Percentiles rank a stretch among this genome's conserved stretches.
phyloP scores from a whole-genome alignment of 495 filamentous ascomycete genomes.

The Penicillium longicatenatum region DNA sequence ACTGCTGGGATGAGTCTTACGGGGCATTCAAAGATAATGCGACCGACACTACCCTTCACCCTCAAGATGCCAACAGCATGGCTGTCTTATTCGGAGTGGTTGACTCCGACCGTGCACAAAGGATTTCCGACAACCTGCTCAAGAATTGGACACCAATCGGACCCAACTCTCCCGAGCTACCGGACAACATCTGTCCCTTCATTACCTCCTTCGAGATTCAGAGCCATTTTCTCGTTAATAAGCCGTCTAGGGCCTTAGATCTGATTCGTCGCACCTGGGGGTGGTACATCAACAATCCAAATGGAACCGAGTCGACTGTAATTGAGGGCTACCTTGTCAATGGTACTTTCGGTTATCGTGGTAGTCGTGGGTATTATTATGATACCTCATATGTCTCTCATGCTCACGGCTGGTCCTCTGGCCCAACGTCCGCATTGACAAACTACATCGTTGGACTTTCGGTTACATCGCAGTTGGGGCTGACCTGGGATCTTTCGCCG shows the following conservation, averaged over 20 bases:
- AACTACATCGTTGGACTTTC: constrained; percentile 57
- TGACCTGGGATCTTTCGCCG: constrained; percentile 54
- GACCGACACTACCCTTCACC: constrained; percentile 45
- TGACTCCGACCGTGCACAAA: constrained; percentile 31
- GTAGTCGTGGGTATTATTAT: constrained; percentile 40
- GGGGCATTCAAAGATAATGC: constrained; percentile 61
- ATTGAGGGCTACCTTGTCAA: constrained; percentile 60
- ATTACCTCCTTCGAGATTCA: constrained; percentile 63
- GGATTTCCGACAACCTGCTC: constrained; percentile 49
- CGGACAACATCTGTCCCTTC: constrained; percentile 62
- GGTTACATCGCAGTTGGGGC: constrained; percentile 47
- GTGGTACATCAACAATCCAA: constrained; percentile 61
- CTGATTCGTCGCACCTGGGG: constrained; percentile 62
- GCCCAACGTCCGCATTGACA: constrained; percentile 58
- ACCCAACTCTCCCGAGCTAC: constrained; percentile 59
- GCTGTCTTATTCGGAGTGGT: constrained; percentile 43
- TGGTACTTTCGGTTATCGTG: constrained; percentile 58
- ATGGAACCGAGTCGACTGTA: constrained; percentile 62
- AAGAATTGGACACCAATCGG: constrained; percentile 60
- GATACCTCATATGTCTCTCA: constrained; percentile 49
- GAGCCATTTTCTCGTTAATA: constrained; percentile 52
- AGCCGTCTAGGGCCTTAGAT: constrained; percentile 52
- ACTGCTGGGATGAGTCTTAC: constrained; percentile 52
- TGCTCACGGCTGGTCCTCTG: constrained; percentile 63
- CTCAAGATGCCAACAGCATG: constrained; percentile 57